These are phyloP conservation scores for Gelatoporia subvermispora DNA, from an alignment of 768 basidiomycete genomes.

Conservation along the genomic window DNA sequence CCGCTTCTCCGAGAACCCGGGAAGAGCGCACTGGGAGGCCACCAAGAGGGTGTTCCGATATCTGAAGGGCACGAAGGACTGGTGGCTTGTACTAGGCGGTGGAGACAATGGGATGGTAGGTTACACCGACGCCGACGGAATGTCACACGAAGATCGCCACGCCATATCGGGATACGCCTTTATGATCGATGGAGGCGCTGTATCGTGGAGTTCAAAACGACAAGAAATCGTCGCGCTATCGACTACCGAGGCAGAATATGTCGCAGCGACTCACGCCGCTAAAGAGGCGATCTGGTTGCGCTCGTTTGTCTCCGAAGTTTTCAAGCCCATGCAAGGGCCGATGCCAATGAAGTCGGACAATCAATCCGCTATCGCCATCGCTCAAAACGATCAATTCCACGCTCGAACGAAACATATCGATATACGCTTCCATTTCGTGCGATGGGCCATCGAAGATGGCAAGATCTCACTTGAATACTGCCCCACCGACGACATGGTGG, in stretches of 20 bases:
- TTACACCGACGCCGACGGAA: no score
- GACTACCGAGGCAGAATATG: no score
- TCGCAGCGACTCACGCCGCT: no score
- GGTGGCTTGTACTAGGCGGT: no score
- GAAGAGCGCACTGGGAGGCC: constrained; percentile 17
- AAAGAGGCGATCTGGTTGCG: constrained; percentile 35
- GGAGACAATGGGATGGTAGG: no score
- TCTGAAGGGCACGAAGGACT: constrained; percentile 20
- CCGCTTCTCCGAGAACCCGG: constrained; percentile 19
- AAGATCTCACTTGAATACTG: no score
- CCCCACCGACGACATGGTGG: no score
- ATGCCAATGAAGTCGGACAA: neutral
- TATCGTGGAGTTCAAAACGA: constrained; percentile 36
- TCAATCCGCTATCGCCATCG: constrained; percentile 8
- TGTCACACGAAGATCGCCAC: no score
- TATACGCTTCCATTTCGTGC: no score
- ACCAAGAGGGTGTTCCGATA: constrained; percentile 22
- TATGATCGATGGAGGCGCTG: constrained; percentile 28
- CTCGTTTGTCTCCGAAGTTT: constrained; percentile 1
- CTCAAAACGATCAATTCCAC: constrained; percentile 24
- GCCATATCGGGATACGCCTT: constrained; percentile 28
- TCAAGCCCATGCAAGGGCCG: neutral
- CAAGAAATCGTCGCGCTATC: constrained; percentile 33
- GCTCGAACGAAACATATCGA: constrained; percentile 27
- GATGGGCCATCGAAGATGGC: no score